Evolutionary conservation across 78 protist species (phyloP), one percentile per base, ranked within the genome.

Genomic region (Mastigamoeba balamuthi): DNA sequence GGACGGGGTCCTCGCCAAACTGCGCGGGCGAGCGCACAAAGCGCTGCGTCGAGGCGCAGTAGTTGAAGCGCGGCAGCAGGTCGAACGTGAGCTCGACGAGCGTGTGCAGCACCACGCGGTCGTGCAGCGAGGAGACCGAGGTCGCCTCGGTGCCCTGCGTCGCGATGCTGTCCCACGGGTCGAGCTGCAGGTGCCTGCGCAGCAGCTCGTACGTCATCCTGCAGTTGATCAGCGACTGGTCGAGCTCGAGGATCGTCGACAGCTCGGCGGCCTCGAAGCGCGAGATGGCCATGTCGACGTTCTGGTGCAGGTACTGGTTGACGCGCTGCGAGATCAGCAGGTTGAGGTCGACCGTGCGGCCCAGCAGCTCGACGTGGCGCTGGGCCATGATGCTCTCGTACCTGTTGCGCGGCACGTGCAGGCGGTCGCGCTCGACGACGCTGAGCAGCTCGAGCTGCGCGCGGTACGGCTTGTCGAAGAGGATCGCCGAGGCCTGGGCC

Each of bases 261-360:
- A 90, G 48, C 36, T 74, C 83, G 4, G 29, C 4, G 4, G 82
- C 69, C 77, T 92, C 95, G 40, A 81, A 92, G 35, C 91, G 58
- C 5, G 58, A 23, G 48, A 92, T 87, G 8, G 95, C 95, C 30
- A 70, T 28, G 30, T 75, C 89, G 10, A 92, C 29, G 23, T 90
- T 80, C 9, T 71, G 74, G 41, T 85, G 66, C 9, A 92, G 17
- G 2, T 29, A 1, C n/a, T 17, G 30, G 78, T 75, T 80, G 36
- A 92, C 71, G 40, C 94, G 88, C 75, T 92, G 94, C 27, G 95
- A 40, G 27, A 92, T 17, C 29, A 92, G 52, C 27, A 30, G 67
- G 68, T 4, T 27, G 7, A 92, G 6, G 64, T 92, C 81, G 2
- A 92, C 23, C 23, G 93, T 76, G 29, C 95, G 77, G 30, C 95